These are phyloP conservation scores for Globisporangium paddicum DNA, from an alignment of 352 stramenopile species.

Conservation along the genomic window DNA sequence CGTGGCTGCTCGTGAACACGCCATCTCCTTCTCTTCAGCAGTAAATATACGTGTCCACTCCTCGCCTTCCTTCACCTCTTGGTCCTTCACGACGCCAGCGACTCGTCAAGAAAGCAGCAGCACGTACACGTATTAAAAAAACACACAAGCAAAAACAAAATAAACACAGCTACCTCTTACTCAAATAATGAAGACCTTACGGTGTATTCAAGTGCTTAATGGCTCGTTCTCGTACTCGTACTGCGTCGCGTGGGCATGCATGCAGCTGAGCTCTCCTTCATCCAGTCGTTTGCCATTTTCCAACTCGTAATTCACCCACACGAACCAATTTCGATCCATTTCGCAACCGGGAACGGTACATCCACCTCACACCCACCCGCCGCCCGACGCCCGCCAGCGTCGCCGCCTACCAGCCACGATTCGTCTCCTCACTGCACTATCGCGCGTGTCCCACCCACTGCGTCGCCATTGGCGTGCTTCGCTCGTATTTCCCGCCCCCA, in stretches of 20 bases:
- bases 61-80: background rate
- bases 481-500: background rate
- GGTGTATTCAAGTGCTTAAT: background rate
- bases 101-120: background rate
- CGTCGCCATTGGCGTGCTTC: background rate
- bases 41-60: constrained; percentile 4
- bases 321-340: background rate
- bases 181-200: background rate
- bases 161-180: background rate
- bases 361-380: background rate
- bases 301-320: background rate
- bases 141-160: background rate
- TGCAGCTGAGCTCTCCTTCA: background rate
- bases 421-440: background rate
- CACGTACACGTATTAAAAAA: constrained; percentile 1
- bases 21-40: background rate
- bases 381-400: background rate
- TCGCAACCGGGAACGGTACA: background rate
- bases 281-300: background rate
- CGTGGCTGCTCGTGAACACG: background rate
- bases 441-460: background rate
- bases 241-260: too few relatives aligned
- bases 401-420: constrained; percentile 3
- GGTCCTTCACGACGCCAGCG: background rate
- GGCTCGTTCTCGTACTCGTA: background rate